Conservation (phyloP, 371 early-diverging fungal genomes). For the Encephalitozoon intestinalis region DNA sequence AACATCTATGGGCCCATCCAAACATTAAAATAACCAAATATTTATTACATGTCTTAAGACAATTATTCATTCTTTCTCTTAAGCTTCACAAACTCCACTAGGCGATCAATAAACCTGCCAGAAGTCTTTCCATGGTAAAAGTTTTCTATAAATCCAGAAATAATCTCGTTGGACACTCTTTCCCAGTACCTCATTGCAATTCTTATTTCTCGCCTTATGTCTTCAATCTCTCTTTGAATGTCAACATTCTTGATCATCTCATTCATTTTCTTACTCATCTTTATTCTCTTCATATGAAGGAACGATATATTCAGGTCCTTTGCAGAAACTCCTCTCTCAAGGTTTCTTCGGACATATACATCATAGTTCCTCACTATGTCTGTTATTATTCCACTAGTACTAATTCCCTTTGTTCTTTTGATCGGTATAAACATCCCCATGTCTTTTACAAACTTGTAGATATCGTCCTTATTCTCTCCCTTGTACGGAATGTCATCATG, state of each 20-base stretch:
- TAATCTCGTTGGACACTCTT: slow-evolving; percentile 11
- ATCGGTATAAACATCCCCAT: slow-evolving; percentile 78
- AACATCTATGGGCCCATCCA: background rate
- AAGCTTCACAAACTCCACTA: background rate
- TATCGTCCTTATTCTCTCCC: slow-evolving; percentile 67
- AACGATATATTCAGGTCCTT: slow-evolving; percentile 73
- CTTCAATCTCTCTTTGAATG: slow-evolving; percentile 30
- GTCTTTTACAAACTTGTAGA: slow-evolving; percentile 80
- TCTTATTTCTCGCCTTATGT: slow-evolving; percentile 26
- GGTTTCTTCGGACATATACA: slow-evolving; percentile 75
- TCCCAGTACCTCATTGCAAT: slow-evolving; percentile 44
- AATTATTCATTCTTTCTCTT: background rate
- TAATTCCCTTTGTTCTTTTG: slow-evolving; percentile 78
- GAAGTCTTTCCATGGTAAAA: slow-evolving; percentile 1
- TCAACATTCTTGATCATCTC: slow-evolving; percentile 21
- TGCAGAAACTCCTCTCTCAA: slow-evolving; percentile 76
- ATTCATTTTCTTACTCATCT: slow-evolving; percentile 37
- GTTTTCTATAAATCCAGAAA: slow-evolving; percentile 18
- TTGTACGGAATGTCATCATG: slow-evolving; percentile 87
- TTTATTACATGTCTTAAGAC: background rate
- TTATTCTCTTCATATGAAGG: slow-evolving; percentile 46
- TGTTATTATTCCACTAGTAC: slow-evolving; percentile 83
- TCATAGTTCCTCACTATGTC: slow-evolving; percentile 86
- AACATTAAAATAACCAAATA: background rate
- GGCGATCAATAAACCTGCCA: background rate